These are phyloP conservation scores for Alternaria incomplexa DNA, from an alignment of 2,329 filamentous ascomycete species.

Conservation along the genomic window DNA sequence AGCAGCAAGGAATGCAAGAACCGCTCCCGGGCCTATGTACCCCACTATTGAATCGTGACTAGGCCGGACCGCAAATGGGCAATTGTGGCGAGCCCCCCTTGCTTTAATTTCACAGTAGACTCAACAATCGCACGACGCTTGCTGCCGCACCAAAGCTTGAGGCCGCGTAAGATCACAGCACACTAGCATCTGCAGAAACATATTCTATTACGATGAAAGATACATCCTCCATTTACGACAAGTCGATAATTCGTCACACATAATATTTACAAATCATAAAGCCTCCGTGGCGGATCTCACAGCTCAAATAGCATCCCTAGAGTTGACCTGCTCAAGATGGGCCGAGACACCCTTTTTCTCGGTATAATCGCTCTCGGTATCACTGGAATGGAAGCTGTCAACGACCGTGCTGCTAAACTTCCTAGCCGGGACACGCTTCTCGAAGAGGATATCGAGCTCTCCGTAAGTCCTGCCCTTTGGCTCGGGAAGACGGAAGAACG, in stretches of 20 bases:
- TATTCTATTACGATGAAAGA: neutral
- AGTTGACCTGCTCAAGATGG: conserved; percentile 34
- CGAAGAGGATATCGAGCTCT: conserved; percentile 84
- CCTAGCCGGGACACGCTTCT: conserved; percentile 52
- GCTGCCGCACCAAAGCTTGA: neutral
- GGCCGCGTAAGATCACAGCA: neutral
- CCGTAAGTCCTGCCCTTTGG: conserved; percentile 81
- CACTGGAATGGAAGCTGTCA: conserved; percentile 28
- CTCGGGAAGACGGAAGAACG: conserved; percentile 80
- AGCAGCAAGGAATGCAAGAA: neutral
- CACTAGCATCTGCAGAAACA: neutral
- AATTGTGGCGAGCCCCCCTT: neutral
- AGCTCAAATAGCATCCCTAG: conserved; percentile 13
- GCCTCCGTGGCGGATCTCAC: neutral
- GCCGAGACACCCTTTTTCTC: conserved; percentile 33
- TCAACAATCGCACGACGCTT: neutral
- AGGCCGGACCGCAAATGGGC: neutral
- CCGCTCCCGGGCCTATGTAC: neutral
- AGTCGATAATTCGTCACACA: neutral
- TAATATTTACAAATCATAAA: conserved; percentile 6
- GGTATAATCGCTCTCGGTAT: conserved; percentile 23
- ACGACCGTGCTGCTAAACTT: conserved; percentile 39
- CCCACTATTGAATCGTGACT: neutral
- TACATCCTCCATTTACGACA: neutral
- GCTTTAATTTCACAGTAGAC: neutral